phyloP scores from a whole-genome alignment of 139 green algal species.

The Yamagishiella unicocca region DNA sequence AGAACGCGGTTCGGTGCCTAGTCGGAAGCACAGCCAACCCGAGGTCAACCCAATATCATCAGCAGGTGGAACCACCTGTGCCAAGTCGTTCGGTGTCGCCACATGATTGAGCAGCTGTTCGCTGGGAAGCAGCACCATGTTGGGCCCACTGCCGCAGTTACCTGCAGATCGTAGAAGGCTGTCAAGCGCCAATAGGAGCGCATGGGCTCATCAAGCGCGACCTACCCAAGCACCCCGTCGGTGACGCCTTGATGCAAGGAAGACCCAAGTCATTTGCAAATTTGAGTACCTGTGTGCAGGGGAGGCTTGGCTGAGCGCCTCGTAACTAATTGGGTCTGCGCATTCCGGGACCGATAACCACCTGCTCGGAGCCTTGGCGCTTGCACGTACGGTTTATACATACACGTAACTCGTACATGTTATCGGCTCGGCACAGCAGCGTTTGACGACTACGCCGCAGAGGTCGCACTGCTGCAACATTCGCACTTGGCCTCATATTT shows the following conservation, averaged over 20 bases:
- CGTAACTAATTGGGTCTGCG: background rate
- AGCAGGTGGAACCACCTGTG: slow-evolving; percentile 21
- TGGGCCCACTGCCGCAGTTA: slow-evolving; percentile 73
- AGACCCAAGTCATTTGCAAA: slow-evolving; percentile 19
- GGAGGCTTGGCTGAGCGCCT: no score
- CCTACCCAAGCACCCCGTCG: slow-evolving; percentile 15
- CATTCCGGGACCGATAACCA: background rate
- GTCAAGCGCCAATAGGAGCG: background rate
- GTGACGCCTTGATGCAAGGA: background rate
- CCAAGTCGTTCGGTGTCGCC: slow-evolving; percentile 54
- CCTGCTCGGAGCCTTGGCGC: slow-evolving; percentile 65
- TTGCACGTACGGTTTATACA: slow-evolving; percentile 71
- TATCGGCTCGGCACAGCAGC: background rate
- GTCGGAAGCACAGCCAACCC: no score
- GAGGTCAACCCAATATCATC: no score
- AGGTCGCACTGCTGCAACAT: background rate
- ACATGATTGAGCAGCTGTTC: slow-evolving; percentile 67
- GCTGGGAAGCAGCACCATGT: slow-evolving; percentile 66
- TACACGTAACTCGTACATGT: slow-evolving; percentile 45
- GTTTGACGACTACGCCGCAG: background rate
- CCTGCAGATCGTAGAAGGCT: slow-evolving; percentile 27
- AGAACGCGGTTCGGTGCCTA: no score
- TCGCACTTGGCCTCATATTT: no score
- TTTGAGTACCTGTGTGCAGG: background rate
- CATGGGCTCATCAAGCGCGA: background rate